These are phyloP conservation scores for Amylocystis lapponica DNA, from an alignment of 768 basidiomycete genomes.

Conservation along the genomic window DNA sequence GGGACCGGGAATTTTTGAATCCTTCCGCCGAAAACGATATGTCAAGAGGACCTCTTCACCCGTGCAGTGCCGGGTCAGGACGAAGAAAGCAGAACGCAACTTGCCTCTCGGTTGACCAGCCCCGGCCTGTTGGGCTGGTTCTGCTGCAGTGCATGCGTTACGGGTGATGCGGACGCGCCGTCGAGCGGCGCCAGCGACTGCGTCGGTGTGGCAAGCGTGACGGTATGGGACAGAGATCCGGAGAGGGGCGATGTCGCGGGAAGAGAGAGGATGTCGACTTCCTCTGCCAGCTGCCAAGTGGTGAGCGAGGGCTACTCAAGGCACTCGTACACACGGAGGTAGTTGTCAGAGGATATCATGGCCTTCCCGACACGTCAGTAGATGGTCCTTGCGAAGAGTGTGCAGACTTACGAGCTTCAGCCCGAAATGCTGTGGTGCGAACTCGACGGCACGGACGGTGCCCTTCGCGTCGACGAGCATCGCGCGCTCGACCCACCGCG, in stretches of 20 bases:
- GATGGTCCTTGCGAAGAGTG: too few species aligned
- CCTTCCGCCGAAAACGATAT: too few species aligned
- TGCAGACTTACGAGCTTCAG: slow-evolving; percentile 74
- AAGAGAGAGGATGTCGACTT: slow-evolving; percentile 65
- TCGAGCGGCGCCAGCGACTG: slow-evolving; percentile 50
- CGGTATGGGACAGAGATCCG: slow-evolving; percentile 44
- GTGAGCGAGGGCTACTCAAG: slow-evolving; percentile 65
- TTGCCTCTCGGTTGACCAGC: slow-evolving; percentile 53
- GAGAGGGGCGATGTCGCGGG: slow-evolving; percentile 36
- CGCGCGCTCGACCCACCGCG: slow-evolving; percentile 70
- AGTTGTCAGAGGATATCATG: slow-evolving; percentile 81
- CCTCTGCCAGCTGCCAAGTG: slow-evolving; percentile 73
- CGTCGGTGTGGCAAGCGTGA: slow-evolving; percentile 66
- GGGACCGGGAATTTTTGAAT: too few species aligned
- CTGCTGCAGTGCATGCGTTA: slow-evolving; percentile 62
- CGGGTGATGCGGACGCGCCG: slow-evolving; percentile 45
- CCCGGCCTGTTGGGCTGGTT: slow-evolving; percentile 35
- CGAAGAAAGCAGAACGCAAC: neutral
- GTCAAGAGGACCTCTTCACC: too few species aligned
- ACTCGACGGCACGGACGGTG: slow-evolving; percentile 81
- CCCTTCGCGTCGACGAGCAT: slow-evolving; percentile 80
- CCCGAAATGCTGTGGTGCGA: slow-evolving; percentile 83
- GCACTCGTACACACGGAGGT: slow-evolving; percentile 87
- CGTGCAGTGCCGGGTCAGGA: too few species aligned
- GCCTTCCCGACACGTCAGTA: slow-evolving; percentile 52